Evolutionary conservation across 2,329 filamentous ascomycete genomes (phyloP).

Genomic region (Ceratocystis cacaofunesta): DNA sequence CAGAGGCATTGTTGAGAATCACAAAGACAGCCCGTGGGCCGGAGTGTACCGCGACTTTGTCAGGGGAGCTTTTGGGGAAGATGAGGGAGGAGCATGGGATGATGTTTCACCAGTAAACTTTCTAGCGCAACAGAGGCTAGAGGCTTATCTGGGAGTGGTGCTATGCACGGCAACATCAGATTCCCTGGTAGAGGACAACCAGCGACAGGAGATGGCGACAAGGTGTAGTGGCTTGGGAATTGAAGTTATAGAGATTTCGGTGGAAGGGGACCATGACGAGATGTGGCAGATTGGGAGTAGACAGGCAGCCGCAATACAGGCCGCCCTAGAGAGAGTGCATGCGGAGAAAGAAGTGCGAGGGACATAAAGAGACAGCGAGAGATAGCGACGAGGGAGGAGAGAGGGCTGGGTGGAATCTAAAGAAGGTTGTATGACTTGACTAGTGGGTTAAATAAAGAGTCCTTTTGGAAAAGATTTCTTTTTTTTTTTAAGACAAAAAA

Average conservation of each 20-base stretch:
- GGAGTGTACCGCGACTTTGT: slow-evolving; percentile 31
- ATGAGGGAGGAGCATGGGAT: slow-evolving; percentile 26
- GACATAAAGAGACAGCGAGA: neutral
- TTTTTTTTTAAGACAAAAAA: no score
- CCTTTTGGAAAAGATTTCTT: no score
- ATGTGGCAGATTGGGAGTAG: slow-evolving; percentile 10
- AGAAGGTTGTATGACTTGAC: no score
- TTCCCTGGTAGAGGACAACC: slow-evolving; percentile 11
- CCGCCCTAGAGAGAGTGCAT: neutral
- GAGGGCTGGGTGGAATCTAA: no score
- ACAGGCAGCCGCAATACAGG: neutral
- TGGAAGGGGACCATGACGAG: slow-evolving; percentile 10
- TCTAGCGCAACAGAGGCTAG: neutral
- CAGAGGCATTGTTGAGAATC: slow-evolving; percentile 19
- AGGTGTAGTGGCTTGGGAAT: neutral
- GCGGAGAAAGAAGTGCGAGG: neutral
- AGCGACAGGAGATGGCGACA: slow-evolving; percentile 4
- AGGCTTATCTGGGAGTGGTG: neutral
- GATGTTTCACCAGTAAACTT: slow-evolving; percentile 27
- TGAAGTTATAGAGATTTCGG: neutral
- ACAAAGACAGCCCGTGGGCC: slow-evolving; percentile 24
- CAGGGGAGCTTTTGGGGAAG: slow-evolving; percentile 32
- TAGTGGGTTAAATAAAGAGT: no score
- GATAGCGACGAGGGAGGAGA: no score
- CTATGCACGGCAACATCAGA: slow-evolving; percentile 5